phyloP scores from a whole-genome alignment of 1,139 yeast species.

The Zygoascus hellenicus region DNA sequence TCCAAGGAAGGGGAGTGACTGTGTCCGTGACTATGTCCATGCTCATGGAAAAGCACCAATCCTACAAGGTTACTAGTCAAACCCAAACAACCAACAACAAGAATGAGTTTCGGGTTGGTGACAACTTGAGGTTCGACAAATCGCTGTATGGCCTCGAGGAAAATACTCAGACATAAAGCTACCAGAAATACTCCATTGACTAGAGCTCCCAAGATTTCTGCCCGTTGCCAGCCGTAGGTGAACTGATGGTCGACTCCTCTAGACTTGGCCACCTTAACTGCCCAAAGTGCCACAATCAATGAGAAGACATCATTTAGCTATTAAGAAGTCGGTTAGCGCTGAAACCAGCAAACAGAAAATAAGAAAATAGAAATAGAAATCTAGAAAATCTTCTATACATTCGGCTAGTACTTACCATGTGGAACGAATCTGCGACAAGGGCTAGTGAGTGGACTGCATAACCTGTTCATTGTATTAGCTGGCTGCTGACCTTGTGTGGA shows the following conservation, averaged over 20 bases:
- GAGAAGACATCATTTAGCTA: slow-evolving; percentile 83
- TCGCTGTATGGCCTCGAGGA: slow-evolving; percentile 89
- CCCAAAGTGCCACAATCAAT: slow-evolving; percentile 89
- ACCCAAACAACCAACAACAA: slow-evolving; percentile 80
- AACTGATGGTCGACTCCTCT: slow-evolving; percentile 80
- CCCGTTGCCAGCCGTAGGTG: slow-evolving; percentile 96
- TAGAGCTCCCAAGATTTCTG: slow-evolving; percentile 93
- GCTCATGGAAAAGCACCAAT: slow-evolving; percentile 82
- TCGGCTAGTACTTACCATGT: slow-evolving; percentile 48
- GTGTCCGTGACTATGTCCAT: slow-evolving; percentile 48
- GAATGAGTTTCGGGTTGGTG: slow-evolving; percentile 70
- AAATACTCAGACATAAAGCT: slow-evolving; percentile 87
- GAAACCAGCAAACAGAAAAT: too few species aligned
- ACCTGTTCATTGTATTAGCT: slow-evolving; percentile 21
- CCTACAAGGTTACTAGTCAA: slow-evolving; percentile 78
- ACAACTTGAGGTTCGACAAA: slow-evolving; percentile 75
- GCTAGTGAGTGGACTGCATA: slow-evolving; percentile 91
- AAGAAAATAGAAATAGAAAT: background rate
- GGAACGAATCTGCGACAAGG: slow-evolving; percentile 91
- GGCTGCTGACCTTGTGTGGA: background rate
- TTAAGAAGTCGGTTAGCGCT: background rate
- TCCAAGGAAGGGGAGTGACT: slow-evolving; percentile 30
- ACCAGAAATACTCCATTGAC: slow-evolving; percentile 87
- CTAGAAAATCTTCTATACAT: background rate
- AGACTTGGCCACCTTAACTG: slow-evolving; percentile 81